These are phyloP conservation scores for Zancudomyces culisetae DNA, from an alignment of 371 early-diverging fungal genomes.

Conservation along the genomic window DNA sequence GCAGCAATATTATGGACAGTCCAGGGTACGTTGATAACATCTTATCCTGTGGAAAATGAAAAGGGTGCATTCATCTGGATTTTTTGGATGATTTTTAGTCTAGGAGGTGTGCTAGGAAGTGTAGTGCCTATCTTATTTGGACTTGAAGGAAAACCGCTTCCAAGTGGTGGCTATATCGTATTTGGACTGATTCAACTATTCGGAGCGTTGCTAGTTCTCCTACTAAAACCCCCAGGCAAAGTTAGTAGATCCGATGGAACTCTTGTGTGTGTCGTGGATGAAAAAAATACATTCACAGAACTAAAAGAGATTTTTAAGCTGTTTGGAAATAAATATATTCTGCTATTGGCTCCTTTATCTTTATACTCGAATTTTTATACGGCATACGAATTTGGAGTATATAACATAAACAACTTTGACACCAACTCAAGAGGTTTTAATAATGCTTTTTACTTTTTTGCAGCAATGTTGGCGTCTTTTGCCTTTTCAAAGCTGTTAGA, in stretches of 20 bases:
- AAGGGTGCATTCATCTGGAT: slow-evolving; percentile 59
- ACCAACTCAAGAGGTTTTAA: slow-evolving; percentile 41
- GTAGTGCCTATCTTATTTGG: slow-evolving; percentile 37
- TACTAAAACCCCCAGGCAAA: slow-evolving; percentile 29
- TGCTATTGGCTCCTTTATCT: slow-evolving; percentile 39
- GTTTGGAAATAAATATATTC: slow-evolving; percentile 43
- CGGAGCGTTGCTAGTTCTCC: slow-evolving; percentile 33
- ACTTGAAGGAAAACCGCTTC: slow-evolving; percentile 23
- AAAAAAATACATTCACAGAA: slow-evolving; percentile 29
- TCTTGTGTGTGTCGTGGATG: slow-evolving; percentile 24
- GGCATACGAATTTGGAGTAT: slow-evolving; percentile 35
- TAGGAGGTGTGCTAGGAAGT: slow-evolving; percentile 56
- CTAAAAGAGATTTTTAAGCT: slow-evolving; percentile 30
- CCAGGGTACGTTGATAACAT: slow-evolving; percentile 60
- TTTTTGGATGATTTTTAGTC: slow-evolving; percentile 65
- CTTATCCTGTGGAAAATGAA: slow-evolving; percentile 48
- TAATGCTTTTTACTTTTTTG: slow-evolving; percentile 43
- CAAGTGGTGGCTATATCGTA: slow-evolving; percentile 34
- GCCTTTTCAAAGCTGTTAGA: slow-evolving; percentile 37
- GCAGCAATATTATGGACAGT: slow-evolving; percentile 42
- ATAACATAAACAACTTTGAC: slow-evolving; percentile 29
- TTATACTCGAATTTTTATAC: slow-evolving; percentile 55
- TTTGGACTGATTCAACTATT: slow-evolving; percentile 40
- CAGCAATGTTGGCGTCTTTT: slow-evolving; percentile 42
- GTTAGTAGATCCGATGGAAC: slow-evolving; percentile 45